Evolutionary conservation across 371 early-diverging fungal species (phyloP).

Genomic region (Lichtheimia ornata): DNA sequence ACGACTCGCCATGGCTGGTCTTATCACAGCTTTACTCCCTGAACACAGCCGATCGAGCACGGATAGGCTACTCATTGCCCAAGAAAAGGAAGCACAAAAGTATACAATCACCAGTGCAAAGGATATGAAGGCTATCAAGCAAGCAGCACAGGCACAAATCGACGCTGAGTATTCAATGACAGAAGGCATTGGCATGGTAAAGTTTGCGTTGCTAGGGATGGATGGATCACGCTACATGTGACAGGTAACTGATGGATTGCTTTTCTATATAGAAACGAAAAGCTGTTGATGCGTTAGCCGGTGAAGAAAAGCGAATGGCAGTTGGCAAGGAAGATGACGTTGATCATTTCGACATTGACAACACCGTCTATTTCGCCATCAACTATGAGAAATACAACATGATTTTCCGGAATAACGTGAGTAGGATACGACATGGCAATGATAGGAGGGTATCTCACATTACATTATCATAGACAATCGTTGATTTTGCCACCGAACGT

Average conservation of each 20-base stretch:
- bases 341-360: constrained; percentile 53
- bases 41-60: constrained; percentile 64
- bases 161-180: constrained; percentile 52
- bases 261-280: constrained; percentile 52
- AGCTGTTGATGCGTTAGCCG: constrained; percentile 33
- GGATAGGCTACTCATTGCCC: constrained; percentile 68
- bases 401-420: constrained; percentile 71
- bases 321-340: constrained; percentile 21
- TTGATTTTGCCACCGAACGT: constrained; percentile 61
- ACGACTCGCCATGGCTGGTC: constrained; percentile 60
- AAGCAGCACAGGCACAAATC: constrained; percentile 50
- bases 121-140: constrained; percentile 60
- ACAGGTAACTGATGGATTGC: background rate
- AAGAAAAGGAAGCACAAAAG: constrained; percentile 63
- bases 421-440: background rate
- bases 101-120: constrained; percentile 65
- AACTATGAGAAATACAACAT: constrained; percentile 81
- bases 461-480: constrained; percentile 47
- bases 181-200: constrained; percentile 65
- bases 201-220: background rate
- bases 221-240: background rate
- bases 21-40: constrained; percentile 60
- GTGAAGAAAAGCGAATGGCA: constrained; percentile 19
- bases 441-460: background rate
- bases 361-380: constrained; percentile 64